Conservation (phyloP, 208 protist genomes). For the Trypanosoma brucei region DNA sequence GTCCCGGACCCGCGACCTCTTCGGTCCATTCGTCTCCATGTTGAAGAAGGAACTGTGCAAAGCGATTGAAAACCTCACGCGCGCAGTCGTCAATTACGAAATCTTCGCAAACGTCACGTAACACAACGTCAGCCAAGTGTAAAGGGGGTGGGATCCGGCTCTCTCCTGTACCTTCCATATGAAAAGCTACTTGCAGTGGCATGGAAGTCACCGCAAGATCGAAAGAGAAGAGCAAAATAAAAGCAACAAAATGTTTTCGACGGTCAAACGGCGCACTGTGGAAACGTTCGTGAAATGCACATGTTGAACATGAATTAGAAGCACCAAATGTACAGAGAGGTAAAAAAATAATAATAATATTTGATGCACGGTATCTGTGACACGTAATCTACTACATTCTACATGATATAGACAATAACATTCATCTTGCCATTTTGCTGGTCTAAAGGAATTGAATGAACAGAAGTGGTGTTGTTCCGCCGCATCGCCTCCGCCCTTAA, state of each 20-base stretch:
- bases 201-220: not conserved
- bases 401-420: conserved; percentile 21
- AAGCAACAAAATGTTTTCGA: not conserved
- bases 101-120: conserved; percentile 35
- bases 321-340: too few species aligned
- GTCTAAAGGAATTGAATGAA: conserved; percentile 22
- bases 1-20: conserved; percentile 14
- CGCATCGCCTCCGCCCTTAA: conserved; percentile 11
- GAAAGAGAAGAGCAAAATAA: not conserved
- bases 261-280: too few species aligned
- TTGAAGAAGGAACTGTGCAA: conserved; percentile 28
- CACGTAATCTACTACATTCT: not conserved
- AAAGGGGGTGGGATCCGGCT: not conserved
- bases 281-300: too few species aligned
- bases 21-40: conserved; percentile 8
- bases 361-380: too few species aligned
- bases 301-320: too few species aligned
- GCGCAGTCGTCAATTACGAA: conserved; percentile 35
- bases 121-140: conserved; percentile 19
- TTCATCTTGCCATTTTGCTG: conserved; percentile 21
- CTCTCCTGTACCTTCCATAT: conserved; percentile 1
- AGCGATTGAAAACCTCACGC: conserved; percentile 22
- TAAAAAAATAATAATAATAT: too few species aligned
- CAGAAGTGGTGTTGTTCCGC: not conserved
- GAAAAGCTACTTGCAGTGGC: not conserved